Base-by-base conservation (phyloP, 352 stramenopile genomes). In the Phytophthora megakarya region DNA sequence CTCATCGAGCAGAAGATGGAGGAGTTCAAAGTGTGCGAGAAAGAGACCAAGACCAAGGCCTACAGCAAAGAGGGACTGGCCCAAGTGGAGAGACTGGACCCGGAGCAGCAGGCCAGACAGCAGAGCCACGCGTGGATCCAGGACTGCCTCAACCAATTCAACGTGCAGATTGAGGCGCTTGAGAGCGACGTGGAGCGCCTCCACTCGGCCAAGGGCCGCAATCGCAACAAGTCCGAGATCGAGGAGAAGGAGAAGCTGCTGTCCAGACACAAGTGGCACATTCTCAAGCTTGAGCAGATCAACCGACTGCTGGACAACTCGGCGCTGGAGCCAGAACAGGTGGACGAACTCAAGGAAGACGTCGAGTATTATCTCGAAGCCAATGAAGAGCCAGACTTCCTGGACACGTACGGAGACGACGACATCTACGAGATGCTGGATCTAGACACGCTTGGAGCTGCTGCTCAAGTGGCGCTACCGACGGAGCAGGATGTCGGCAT, bases 31-130 rank as follows among this genome's bases (percentile, higher is more conserved):
- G 89, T 99, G 39, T 99, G 96, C 64, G 98, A 99, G 83, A 99
- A 99, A 63, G 98, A 99, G 80, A 99, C 97, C 11, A 99, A 99
- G 78, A 99, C 97, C n/a, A 99, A 99, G 72, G 98, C 97, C 6
- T 99, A 99, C 74, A 98, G 88, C 26, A 99, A 99, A 61, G 97
- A 99, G 68, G 98, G 98, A 5, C 74, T 99, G 35, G 95, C 95
- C 11, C 86, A 98, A 67, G 83, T 95, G 22, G 94, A 98, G 43
- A 87, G 93, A 16, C 75, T 99, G 25, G 89, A 97, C 78, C 93
- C 94, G 8, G 82, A 90, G 43, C 89, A 97, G 58, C 81, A 89
- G 28, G 87, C 86, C 8, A 75, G 84, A 13, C 85, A 94, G 59
- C 82, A 94, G 61, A 94, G 81, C 47, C 81, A 85, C 61, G 72